Evolutionary conservation across 306 rosid species (phyloP).

Genomic region (Castanospermum australe): DNA sequence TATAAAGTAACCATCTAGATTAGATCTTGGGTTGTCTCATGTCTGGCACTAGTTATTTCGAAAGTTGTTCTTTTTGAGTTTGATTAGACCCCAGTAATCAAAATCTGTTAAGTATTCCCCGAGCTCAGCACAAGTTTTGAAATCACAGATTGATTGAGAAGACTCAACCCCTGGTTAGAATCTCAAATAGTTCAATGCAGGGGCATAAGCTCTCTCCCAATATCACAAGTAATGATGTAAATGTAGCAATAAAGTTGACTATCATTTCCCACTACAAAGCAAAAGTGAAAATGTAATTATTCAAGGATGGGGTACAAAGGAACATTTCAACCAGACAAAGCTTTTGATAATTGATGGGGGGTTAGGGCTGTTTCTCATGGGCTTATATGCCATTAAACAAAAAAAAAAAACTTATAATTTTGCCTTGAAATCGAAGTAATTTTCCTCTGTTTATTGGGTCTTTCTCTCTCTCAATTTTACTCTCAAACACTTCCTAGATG

Average conservation of each 20-base stretch:
- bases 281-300: conserved; percentile 68
- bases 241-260: conserved; percentile 59
- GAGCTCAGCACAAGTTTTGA: conserved; percentile 23
- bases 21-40: conserved; percentile 27
- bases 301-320: conserved; percentile 51
- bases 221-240: conserved; percentile 50
- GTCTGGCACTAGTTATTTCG: conserved; percentile 3
- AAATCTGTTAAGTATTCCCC: conserved; percentile 26
- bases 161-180: conserved; percentile 43
- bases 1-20: conserved; percentile 25
- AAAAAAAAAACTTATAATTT: conserved; percentile 15
- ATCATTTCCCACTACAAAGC: conserved; percentile 61
- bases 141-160: conserved; percentile 45
- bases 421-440: conserved; percentile 42
- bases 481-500: neutral
- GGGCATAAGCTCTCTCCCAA: conserved; percentile 54
- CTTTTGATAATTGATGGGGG: conserved; percentile 47
- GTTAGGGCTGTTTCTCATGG: conserved; percentile 25
- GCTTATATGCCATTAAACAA: conserved; percentile 12
- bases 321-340: conserved; percentile 64
- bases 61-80: neutral
- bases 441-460: neutral
- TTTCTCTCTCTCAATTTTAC: neutral
- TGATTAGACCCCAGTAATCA: conserved; percentile 50
- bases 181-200: conserved; percentile 45